Conservation (phyloP, 495 filamentous ascomycete genomes). For the Penicillium ucsense region DNA sequence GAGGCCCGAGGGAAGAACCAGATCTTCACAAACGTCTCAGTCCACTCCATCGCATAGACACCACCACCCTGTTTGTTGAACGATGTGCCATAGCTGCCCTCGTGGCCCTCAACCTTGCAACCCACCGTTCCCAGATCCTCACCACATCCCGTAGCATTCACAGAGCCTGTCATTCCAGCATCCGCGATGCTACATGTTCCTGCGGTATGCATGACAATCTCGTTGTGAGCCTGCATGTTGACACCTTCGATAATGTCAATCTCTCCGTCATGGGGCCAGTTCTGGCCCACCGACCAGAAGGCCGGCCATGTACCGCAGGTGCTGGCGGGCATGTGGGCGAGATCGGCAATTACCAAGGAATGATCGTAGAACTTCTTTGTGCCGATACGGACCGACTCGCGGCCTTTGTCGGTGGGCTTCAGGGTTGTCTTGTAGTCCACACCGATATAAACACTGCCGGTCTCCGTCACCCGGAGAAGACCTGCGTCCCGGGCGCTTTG, state of each 20-base stretch:
- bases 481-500: conserved; percentile 42
- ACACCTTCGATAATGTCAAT: conserved; percentile 92
- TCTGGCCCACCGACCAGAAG: conserved; percentile 63
- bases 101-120: conserved; percentile 31
- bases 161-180: conserved; percentile 36
- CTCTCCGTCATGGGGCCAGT: conserved; percentile 75
- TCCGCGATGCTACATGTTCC: conserved; percentile 52
- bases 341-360: conserved; percentile 65
- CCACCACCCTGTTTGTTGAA: conserved; percentile 72
- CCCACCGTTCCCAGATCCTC: conserved; percentile 42
- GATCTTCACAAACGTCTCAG: conserved; percentile 51
- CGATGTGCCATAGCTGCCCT: conserved; percentile 53
- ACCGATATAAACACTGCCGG: conserved; percentile 41
- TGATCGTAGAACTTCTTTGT: conserved; percentile 58
- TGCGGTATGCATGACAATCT: conserved; percentile 67
- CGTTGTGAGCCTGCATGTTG: conserved; percentile 52
- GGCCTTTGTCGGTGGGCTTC: conserved; percentile 38
- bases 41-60: conserved; percentile 74
- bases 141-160: conserved; percentile 46
- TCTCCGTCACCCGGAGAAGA: conserved; percentile 46
- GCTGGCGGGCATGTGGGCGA: conserved; percentile 64
- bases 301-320: conserved; percentile 67
- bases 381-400: conserved; percentile 56
- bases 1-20: conserved; percentile 65
- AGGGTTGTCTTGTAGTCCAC: conserved; percentile 36